Evolutionary conservation across 306 rosid species (phyloP).

Genomic region (Adenanthera pavonina): DNA sequence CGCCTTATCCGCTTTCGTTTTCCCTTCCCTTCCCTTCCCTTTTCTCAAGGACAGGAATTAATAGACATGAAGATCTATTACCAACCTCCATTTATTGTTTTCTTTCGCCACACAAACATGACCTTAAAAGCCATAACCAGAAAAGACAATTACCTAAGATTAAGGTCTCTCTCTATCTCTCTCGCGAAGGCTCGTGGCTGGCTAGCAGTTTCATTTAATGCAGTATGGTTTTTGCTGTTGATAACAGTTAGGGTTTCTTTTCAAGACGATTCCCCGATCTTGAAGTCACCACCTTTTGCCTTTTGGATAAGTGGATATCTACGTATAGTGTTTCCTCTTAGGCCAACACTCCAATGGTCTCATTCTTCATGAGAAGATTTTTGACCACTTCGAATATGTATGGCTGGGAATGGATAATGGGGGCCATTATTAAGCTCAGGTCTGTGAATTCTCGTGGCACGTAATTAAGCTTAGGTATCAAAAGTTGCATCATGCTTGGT

Average conservation of each 20-base stretch:
- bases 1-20: not conserved
- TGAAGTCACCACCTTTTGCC: not conserved
- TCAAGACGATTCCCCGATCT: conserved; percentile 13
- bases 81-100: conserved; percentile 3
- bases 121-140: not conserved
- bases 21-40: too few relatives aligned
- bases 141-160: not conserved
- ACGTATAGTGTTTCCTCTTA: not conserved
- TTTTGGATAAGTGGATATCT: not conserved
- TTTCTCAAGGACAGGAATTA: not conserved
- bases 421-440: not conserved
- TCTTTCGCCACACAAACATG: not conserved
- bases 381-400: not conserved
- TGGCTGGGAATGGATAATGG: not conserved
- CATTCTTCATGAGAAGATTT: conserved; percentile 8
- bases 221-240: not conserved
- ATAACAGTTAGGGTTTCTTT: not conserved
- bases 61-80: conserved; percentile 17
- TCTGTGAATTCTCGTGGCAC: conserved; percentile 1
- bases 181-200: not conserved
- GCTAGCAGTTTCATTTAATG: conserved; percentile 2
- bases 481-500: not conserved
- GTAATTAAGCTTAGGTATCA: not conserved
- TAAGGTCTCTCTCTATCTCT: not conserved
- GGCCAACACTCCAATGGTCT: conserved; percentile 7